Conservation (phyloP, 495 filamentous ascomycete genomes). For the Wilcoxina mikolae region DNA sequence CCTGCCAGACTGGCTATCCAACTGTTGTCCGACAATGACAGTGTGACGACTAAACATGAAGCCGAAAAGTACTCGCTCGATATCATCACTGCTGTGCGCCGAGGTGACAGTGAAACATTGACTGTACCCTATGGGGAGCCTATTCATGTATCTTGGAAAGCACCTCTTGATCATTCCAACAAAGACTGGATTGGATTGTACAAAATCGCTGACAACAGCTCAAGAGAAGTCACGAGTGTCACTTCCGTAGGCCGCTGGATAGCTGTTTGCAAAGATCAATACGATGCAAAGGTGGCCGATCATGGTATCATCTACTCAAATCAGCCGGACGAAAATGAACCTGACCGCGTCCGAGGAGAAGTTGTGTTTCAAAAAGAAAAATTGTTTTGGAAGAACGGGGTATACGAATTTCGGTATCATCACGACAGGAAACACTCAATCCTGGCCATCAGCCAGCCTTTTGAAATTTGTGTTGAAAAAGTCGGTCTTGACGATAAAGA, state of each 20-base stretch:
- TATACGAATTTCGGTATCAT: constrained; percentile 94
- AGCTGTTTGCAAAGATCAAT: constrained; percentile 58
- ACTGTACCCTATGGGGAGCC: constrained; percentile 78
- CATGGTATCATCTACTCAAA: constrained; percentile 64
- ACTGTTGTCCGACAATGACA: constrained; percentile 34
- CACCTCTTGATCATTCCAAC: constrained; percentile 77
- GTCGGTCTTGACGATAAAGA: constrained; percentile 53
- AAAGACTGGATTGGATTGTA: constrained; percentile 94
- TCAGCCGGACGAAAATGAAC: constrained; percentile 32
- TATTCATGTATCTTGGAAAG: constrained; percentile 82
- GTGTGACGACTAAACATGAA: constrained; percentile 61
- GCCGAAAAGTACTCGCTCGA: constrained; percentile 65
- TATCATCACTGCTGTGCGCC: constrained; percentile 33
- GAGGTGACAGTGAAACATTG: constrained; percentile 38
- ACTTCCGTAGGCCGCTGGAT: constrained; percentile 85
- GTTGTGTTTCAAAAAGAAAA: constrained; percentile 85
- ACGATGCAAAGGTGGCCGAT: constrained; percentile 62
- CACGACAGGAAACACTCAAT: constrained; percentile 88
- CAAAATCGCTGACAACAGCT: constrained; percentile 81
- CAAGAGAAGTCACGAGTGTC: constrained; percentile 65
- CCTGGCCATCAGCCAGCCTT: constrained; percentile 88
- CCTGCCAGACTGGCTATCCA: constrained; percentile 78
- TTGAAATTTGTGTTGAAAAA: constrained; percentile 62
- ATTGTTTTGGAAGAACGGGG: constrained; percentile 88
- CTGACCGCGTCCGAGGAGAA: constrained; percentile 53